phyloP scores from a whole-genome alignment of 2,329 filamentous ascomycete genomes.

The Penicillium sp. region DNA sequence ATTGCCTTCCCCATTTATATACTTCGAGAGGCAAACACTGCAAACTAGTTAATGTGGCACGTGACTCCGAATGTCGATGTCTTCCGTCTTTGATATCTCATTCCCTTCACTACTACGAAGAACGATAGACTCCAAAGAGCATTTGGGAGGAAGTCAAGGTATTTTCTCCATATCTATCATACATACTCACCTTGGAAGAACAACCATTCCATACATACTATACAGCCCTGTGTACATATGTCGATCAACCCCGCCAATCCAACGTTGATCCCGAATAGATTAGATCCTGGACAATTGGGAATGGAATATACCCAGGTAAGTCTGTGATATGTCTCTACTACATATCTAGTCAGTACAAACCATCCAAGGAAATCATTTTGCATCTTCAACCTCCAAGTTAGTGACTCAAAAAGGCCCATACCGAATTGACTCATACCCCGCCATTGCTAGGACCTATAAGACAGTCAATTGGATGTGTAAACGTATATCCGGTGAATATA shows the following conservation, averaged over 20 bases:
- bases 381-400: not conserved
- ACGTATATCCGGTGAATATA: slow-evolving; percentile 6
- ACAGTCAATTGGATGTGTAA: not conserved
- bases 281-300: not conserved
- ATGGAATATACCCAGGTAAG: not conserved
- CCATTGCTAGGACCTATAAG: slow-evolving; percentile 8
- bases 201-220: not conserved
- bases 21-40: no score
- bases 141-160: not conserved
- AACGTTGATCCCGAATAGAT: not conserved
- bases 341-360: no score
- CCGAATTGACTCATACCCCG: slow-evolving; percentile 17
- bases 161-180: no score
- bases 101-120: not conserved
- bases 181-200: not conserved
- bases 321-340: not conserved
- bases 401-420: not conserved
- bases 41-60: no score
- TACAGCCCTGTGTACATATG: not conserved
- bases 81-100: not conserved
- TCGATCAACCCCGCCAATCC: not conserved
- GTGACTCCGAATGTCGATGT: no score
- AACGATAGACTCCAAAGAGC: not conserved
- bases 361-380: not conserved
- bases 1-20: no score